A percentile compares a stretch with the other conserved stretches of the same genome.
Conservation (phyloP, 2,329 filamentous ascomycete genomes). For the Beauveria varroae region DNA sequence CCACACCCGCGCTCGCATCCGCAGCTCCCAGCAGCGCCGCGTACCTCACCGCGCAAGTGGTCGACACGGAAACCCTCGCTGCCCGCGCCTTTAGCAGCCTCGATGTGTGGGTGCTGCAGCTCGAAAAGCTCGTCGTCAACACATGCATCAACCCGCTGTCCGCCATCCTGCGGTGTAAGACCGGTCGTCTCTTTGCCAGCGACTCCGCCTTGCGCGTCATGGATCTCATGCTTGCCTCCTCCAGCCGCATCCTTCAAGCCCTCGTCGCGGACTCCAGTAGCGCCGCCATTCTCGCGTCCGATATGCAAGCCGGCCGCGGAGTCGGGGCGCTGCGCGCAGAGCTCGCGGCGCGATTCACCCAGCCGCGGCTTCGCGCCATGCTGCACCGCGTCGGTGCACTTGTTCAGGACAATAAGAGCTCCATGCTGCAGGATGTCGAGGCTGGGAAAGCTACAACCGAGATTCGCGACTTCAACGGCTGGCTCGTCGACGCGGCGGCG, state of each 20-base stretch:
- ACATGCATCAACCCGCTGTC: conserved; percentile 80
- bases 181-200: conserved; percentile 63
- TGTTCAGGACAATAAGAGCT: conserved; percentile 48
- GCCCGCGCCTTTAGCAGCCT: conserved; percentile 30
- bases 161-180: conserved; percentile 65
- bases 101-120: conserved; percentile 54
- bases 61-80: conserved; percentile 34
- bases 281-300: conserved; percentile 28
- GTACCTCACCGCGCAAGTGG: conserved; percentile 36
- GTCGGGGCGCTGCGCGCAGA: conserved; percentile 5
- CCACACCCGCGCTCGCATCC: conserved; percentile 1
- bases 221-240: conserved; percentile 64
- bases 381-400: conserved; percentile 40
- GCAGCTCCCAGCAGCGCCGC: conserved; percentile 10
- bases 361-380: conserved; percentile 32
- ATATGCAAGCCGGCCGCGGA: not conserved
- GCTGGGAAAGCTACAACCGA: conserved; percentile 44
- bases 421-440: conserved; percentile 53
- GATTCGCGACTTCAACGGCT: conserved; percentile 53
- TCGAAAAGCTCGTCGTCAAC: conserved; percentile 82
- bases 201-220: conserved; percentile 50
- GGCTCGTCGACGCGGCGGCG: conserved; percentile 40
- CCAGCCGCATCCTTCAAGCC: conserved; percentile 61
- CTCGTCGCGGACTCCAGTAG: conserved; percentile 54
- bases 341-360: conserved; percentile 35